Percentiles rank a stretch among this genome's conserved stretches.
Evolutionary conservation across 352 stramenopile genomes (phyloP).

Genomic region (Phytophthora chlamydospora): DNA sequence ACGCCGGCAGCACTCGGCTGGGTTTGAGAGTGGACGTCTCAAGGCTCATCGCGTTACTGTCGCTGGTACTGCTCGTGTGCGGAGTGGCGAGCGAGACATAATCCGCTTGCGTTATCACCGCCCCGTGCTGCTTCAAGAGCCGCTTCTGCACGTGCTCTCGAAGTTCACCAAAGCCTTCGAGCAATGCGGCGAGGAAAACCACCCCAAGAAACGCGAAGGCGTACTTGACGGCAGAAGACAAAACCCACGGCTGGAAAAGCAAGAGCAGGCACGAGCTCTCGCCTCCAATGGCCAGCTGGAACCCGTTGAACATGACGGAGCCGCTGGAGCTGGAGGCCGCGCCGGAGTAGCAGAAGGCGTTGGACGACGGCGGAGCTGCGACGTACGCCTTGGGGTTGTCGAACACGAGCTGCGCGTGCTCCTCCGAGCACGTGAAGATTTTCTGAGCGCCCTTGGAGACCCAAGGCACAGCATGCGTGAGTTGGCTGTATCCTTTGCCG

Average conservation of each 20-base stretch:
- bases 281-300: slow-evolving; percentile 59
- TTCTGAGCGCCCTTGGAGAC: slow-evolving; percentile 57
- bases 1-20: background rate
- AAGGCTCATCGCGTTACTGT: background rate
- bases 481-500: slow-evolving; percentile 44
- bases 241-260: slow-evolving; percentile 72
- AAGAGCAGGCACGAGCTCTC: slow-evolving; percentile 58
- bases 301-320: slow-evolving; percentile 79
- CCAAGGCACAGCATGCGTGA: slow-evolving; percentile 67
- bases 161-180: slow-evolving; percentile 56
- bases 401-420: slow-evolving; percentile 49
- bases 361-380: slow-evolving; percentile 14
- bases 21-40: slow-evolving; percentile 23
- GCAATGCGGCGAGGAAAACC: slow-evolving; percentile 51
- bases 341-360: slow-evolving; percentile 52
- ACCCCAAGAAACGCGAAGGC: slow-evolving; percentile 63
- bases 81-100: slow-evolving; percentile 51
- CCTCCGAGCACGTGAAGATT: slow-evolving; percentile 65
- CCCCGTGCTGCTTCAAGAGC: slow-evolving; percentile 49
- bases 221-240: slow-evolving; percentile 65
- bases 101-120: slow-evolving; percentile 48
- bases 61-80: slow-evolving; percentile 1
- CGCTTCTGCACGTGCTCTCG: slow-evolving; percentile 45
- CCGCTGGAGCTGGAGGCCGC: slow-evolving; percentile 36
- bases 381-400: slow-evolving; percentile 43